phyloP scores from a whole-genome alignment of 257 asterid species.

The Paulownia fortunei region DNA sequence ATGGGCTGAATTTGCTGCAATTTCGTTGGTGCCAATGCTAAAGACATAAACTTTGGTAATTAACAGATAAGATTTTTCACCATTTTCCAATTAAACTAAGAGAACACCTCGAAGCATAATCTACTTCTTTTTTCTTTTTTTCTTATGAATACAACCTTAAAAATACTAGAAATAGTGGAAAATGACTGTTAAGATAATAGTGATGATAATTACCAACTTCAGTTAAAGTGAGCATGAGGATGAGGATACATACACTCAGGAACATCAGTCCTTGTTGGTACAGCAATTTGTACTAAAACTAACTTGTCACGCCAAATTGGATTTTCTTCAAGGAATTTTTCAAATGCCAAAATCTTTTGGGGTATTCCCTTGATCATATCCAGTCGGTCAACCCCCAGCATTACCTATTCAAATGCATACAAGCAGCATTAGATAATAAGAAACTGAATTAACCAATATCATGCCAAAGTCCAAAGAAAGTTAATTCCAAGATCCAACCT shows the following conservation, averaged over 20 bases:
- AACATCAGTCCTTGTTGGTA: conserved; percentile 95
- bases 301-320: conserved; percentile 89
- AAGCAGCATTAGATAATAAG: neutral
- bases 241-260: conserved; percentile 83
- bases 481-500: neutral
- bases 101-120: neutral
- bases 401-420: conserved; percentile 57
- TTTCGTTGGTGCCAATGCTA: neutral
- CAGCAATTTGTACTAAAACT: conserved; percentile 91
- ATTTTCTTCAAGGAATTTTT: conserved; percentile 95
- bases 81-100: neutral
- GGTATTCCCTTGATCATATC: conserved; percentile 96
- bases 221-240: conserved; percentile 32
- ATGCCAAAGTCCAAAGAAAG: conserved; percentile 3
- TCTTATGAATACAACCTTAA: neutral
- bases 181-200: neutral
- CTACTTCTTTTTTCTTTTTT: neutral
- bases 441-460: neutral
- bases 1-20: neutral
- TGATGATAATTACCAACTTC: conserved; percentile 21
- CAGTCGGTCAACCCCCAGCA: conserved; percentile 94
- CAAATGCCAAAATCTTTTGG: conserved; percentile 94
- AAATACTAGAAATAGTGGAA: neutral
- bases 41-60: too few species aligned
- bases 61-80: too few species aligned